These are phyloP conservation scores for Ampelocalamus luodianensis DNA, from an alignment of 176 grass and related monocot species.

Conservation along the genomic window DNA sequence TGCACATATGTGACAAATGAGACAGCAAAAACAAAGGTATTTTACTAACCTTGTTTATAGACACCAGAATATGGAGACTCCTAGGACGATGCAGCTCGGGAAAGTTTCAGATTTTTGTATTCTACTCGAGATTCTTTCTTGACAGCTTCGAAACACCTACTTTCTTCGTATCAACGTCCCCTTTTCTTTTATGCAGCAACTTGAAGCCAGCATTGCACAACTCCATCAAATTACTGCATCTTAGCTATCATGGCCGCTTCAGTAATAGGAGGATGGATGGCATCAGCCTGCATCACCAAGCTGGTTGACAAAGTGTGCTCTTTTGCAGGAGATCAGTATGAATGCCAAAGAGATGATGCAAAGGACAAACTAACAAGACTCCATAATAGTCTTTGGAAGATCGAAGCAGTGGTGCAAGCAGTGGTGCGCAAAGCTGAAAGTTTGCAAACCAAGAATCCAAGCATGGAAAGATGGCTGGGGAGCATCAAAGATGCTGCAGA, in stretches of 20 bases:
- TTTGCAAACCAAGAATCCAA: neutral
- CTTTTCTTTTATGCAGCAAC: neutral
- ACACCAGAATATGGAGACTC: neutral
- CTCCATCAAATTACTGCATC: neutral
- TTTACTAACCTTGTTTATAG: neutral
- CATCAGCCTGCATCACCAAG: conserved; percentile 25
- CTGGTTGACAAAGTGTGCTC: conserved; percentile 39
- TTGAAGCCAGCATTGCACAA: neutral
- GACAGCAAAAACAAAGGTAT: neutral
- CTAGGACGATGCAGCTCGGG: neutral
- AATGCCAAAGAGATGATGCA: conserved; percentile 41
- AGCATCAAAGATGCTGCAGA: conserved; percentile 48
- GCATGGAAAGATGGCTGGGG: conserved; percentile 2
- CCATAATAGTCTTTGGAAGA: conserved; percentile 4
- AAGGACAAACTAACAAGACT: conserved; percentile 47
- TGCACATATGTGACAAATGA: neutral
- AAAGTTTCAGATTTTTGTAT: conserved; percentile 1
- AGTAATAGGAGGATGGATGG: conserved; percentile 33
- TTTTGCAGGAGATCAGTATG: conserved; percentile 42
- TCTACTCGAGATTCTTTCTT: neutral
- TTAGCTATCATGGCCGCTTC: neutral
- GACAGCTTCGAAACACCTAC: neutral
- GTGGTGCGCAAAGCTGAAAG: neutral
- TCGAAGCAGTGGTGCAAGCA: neutral
- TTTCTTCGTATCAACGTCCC: neutral